Evolutionary conservation across 495 filamentous ascomycete species (phyloP), one percentile per base, ranked within the genome.

Genomic region (Peziza echinospora): DNA sequence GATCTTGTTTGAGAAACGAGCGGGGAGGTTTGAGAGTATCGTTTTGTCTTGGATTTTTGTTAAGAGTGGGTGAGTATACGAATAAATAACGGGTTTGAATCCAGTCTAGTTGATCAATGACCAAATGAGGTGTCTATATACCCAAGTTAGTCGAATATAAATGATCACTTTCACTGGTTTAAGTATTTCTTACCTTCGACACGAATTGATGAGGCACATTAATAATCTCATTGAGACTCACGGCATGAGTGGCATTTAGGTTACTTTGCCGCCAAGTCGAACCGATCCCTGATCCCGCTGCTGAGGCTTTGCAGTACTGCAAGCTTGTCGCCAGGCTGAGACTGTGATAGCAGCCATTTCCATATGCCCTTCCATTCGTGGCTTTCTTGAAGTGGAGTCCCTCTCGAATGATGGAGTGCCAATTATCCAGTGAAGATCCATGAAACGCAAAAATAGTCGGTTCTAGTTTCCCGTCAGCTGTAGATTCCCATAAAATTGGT

Each of bases 31-130:
- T n/a, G n/a, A n/a, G 60, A 39, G 16, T 50, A 44, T 5, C 65
- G 65, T 63, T 60, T 34, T 45, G 34, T 7, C 47, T 24, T 21
- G 23, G 10, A 19, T 23, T 22, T 40, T 22, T 42, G 42, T 22
- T 42, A 37, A 22, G 49, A 40, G 13, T 47, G 45, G 13, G 26
- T 8, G 47, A 30, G 25, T 53, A 43, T 45, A 91, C 75, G 52
- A 93, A 85, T 2, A 96, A 66, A 61, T 92, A 96, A 48, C 87
- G 70, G 21, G 82, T 80, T 55, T 93, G 86, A 49, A 91, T 86
- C 87, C 87, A 96, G 51, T 91, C 79, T 11, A 79, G 63, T 26
- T 83, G 68, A 4, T 68, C 58, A 2, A 96, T 78, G 13, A 93
- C 87, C 25, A 80, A 75, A 58, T 77, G 71, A 0, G 77, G 79